Evolutionary conservation across 306 rosid species (phyloP).

Genomic region (Cicer arietinum): DNA sequence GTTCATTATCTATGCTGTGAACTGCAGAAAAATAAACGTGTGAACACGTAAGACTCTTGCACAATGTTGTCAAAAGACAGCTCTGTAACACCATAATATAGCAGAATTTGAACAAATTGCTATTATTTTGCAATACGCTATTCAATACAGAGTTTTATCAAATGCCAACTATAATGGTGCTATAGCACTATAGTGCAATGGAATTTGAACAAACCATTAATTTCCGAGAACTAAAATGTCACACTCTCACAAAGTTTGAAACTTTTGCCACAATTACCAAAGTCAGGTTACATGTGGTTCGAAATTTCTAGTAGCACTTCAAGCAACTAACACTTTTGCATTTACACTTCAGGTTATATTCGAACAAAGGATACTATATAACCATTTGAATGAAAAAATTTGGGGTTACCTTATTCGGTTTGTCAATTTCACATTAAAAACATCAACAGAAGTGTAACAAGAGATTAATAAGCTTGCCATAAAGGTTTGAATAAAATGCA

Average conservation of each 20-base stretch:
- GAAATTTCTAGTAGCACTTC: neutral
- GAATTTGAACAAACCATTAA: neutral
- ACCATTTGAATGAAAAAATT: neutral
- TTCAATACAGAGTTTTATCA: too few species aligned
- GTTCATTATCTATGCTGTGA: slow-evolving; percentile 92
- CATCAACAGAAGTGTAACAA: slow-evolving; percentile 21
- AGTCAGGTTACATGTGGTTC: neutral
- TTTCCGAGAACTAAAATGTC: neutral
- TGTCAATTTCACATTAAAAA: slow-evolving; percentile 11
- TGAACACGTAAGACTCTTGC: neutral
- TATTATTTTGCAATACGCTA: neutral
- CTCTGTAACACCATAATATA: too few species aligned
- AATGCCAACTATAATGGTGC: too few species aligned
- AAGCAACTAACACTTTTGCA: slow-evolving; percentile 16
- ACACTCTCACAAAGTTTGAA: slow-evolving; percentile 5
- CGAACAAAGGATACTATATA: neutral
- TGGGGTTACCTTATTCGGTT: neutral
- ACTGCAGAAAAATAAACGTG: slow-evolving; percentile 54
- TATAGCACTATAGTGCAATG: too few species aligned
- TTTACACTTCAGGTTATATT: neutral
- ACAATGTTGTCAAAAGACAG: neutral
- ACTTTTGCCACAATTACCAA: neutral
- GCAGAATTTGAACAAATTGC: neutral
- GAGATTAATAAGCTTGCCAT: slow-evolving; percentile 14
- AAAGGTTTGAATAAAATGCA: slow-evolving; percentile 43